These are phyloP conservation scores for Ormosia emarginata DNA, from an alignment of 306 rosid species.

Conservation along the genomic window DNA sequence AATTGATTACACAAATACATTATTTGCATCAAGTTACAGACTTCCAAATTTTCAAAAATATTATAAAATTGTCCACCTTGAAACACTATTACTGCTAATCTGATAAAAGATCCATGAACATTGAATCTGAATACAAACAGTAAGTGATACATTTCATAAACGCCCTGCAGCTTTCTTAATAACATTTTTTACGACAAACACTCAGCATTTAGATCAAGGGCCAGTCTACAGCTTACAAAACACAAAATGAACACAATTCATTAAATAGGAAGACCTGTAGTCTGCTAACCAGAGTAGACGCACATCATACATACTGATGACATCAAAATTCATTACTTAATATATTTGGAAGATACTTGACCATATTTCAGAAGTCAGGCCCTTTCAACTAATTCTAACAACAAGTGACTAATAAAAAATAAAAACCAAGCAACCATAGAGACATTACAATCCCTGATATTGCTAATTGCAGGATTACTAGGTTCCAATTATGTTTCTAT, in stretches of 20 bases:
- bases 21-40: background rate
- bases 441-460: background rate
- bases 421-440: background rate
- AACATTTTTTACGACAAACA: background rate
- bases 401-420: background rate
- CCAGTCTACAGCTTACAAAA: background rate
- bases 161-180: background rate
- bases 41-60: background rate
- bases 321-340: background rate
- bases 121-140: background rate
- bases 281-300: background rate
- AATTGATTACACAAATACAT: background rate
- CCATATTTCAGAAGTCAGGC: background rate
- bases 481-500: background rate
- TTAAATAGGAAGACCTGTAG: background rate
- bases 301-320: background rate
- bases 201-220: background rate
- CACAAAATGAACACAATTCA: background rate
- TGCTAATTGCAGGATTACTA: background rate
- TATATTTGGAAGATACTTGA: background rate
- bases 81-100: background rate
- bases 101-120: background rate
- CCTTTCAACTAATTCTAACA: background rate
- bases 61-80: background rate
- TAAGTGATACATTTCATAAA: background rate